Evolutionary conservation across 768 basidiomycete species (phyloP), one percentile per base, ranked within the genome.

Genomic region (Sarcomyxa edulis): DNA sequence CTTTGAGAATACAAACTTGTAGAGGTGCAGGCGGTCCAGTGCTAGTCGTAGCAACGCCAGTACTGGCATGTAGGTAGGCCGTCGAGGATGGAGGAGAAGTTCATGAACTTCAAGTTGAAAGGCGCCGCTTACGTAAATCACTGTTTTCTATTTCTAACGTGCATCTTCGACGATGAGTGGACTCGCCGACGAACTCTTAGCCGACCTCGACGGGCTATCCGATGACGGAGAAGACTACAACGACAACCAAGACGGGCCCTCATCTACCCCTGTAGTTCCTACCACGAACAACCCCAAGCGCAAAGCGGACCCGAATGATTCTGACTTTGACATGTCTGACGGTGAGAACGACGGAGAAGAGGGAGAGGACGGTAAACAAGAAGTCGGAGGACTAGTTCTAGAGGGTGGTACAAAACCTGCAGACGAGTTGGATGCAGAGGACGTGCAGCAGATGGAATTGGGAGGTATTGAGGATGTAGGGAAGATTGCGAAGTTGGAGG

Each of bases 361-460:
- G 15, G 74, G 54, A 14, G 72, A 64, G 6, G 70, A 60, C 23
- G 69, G 61, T 8, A 59, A 67, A 34, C 64, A 59, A 32, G 68
- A 72, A 25, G 59, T 72, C 5, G 72, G 71, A 0, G 72, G 71
- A 5, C 69, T 94, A 10, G 81, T 90, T 4, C 69, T 87, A 0
- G 87, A 87, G 39, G 94, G 93, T 1, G 95, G 95, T 7, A 69
- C 94, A 9, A 79, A 77, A 48, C 95, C 95, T 10, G 91, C 94
- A n/a, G 93, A 97, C 26, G 94, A 99, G 63, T 68, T 98, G 30
- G 93, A 97, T 56, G 81, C 70, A 20, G 94, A 95, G 48, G 91
- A 94, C 43, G 96, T 98, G 21, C 85, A 92, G 53, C 78, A 81
- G 51, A 97, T 97, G 91, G 91, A 98, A 51, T 65, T 99, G 24